Evolutionary conservation across 2,329 filamentous ascomycete species (phyloP).

Genomic region (Pochonia chlamydosporia): DNA sequence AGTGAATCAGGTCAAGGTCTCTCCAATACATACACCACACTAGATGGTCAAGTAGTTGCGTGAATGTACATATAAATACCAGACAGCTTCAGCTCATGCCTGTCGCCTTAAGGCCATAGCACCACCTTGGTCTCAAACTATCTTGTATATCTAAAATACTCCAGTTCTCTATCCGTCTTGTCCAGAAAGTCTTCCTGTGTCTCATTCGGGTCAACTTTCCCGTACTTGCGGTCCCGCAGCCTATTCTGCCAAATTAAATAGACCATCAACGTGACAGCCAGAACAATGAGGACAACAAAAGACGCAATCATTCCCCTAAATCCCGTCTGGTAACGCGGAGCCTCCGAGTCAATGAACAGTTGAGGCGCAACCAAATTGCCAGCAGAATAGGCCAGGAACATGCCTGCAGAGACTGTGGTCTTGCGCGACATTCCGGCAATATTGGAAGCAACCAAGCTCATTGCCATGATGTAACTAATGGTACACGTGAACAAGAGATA

Average conservation of each 20-base stretch:
- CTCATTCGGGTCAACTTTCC: neutral
- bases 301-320: neutral
- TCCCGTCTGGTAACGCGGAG: neutral
- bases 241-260: neutral
- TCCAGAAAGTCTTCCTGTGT: constrained; percentile 1
- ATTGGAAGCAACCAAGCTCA: constrained; percentile 1
- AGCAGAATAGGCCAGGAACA: neutral
- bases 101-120: too few species aligned
- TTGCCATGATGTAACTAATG: neutral
- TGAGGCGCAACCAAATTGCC: neutral
- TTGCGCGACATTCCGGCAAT: neutral
- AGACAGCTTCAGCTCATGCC: too few species aligned
- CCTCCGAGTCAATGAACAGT: neutral
- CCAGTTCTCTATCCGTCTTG: constrained; percentile 5
- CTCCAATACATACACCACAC: too few species aligned
- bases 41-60: too few species aligned
- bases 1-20: too few species aligned
- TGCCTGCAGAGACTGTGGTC: neutral
- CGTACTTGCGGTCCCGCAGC: neutral
- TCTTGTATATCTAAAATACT: constrained; percentile 6
- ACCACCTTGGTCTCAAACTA: too few species aligned
- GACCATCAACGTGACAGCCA: neutral
- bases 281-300: neutral
- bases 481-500: neutral
- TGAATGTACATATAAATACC: too few species aligned